These are phyloP conservation scores for Camellia oleifera DNA, from an alignment of 179 eudicot genomes.

Conservation along the genomic window DNA sequence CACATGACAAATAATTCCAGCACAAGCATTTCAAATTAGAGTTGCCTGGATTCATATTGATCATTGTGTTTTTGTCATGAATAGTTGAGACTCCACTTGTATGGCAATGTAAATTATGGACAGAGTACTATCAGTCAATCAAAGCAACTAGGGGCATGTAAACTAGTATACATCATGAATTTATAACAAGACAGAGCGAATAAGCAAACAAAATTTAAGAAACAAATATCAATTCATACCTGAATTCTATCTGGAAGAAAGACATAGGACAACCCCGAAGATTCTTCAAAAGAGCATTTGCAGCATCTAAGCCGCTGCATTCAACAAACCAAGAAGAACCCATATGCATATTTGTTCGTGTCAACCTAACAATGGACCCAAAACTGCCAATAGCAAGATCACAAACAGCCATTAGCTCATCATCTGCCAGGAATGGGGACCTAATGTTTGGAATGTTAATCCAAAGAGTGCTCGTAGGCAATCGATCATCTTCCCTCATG, in stretches of 20 bases:
- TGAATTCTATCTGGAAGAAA: conserved; percentile 34
- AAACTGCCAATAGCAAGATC: conserved; percentile 27
- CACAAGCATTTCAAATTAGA: background rate
- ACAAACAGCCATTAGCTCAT: conserved; percentile 38
- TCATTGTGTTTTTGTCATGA: background rate
- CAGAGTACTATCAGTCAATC: too few relatives aligned
- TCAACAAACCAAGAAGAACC: conserved; percentile 37
- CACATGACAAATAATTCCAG: background rate
- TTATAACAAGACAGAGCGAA: background rate
- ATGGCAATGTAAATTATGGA: too few relatives aligned
- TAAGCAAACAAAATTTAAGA: conserved; percentile 3
- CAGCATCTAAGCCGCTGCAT: conserved; percentile 37
- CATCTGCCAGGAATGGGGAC: conserved; percentile 26
- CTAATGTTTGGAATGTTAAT: conserved; percentile 24
- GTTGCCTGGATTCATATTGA: background rate
- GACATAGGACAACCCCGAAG: conserved; percentile 33
- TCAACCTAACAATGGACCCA: conserved; percentile 30
- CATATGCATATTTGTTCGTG: conserved; percentile 24
- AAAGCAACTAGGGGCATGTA: too few relatives aligned
- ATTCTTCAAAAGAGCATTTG: conserved; percentile 28
- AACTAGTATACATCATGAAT: too few relatives aligned
- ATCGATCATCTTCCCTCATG: conserved; percentile 23
- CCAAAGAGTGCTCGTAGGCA: conserved; percentile 32
- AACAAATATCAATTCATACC: conserved; percentile 18
- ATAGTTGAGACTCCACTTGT: background rate